Evolutionary conservation across 768 basidiomycete genomes (phyloP).

Genomic region (Rhizopogon vulgaris): DNA sequence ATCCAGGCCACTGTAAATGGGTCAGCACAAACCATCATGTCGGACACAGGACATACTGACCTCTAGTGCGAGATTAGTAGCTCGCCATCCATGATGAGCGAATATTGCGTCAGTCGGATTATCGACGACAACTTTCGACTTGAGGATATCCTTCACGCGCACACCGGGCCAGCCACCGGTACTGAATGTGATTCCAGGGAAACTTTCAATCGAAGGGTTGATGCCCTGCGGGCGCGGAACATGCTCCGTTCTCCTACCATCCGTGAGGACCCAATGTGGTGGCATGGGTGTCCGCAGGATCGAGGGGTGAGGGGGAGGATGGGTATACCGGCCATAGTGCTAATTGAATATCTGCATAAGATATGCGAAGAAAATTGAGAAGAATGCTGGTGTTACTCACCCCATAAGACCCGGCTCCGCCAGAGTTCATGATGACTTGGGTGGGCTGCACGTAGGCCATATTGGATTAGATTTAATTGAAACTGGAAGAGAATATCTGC

Average conservation of each 20-base stretch:
- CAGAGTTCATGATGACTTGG: slow-evolving; percentile 2
- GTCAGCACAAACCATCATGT: neutral
- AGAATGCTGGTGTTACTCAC: slow-evolving; percentile 1
- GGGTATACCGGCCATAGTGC: slow-evolving; percentile 8
- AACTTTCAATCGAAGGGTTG: slow-evolving; percentile 11
- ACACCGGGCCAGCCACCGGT: slow-evolving; percentile 14
- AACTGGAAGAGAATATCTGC: neutral
- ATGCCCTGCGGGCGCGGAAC: slow-evolving; percentile 12
- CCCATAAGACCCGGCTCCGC: slow-evolving; percentile 4
- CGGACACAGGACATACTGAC: slow-evolving; percentile 1
- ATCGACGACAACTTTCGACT: slow-evolving; percentile 9
- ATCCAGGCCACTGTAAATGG: slow-evolving; percentile 19
- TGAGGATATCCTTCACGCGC: slow-evolving; percentile 10
- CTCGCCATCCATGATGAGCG: slow-evolving; percentile 14
- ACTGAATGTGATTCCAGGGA: slow-evolving; percentile 15
- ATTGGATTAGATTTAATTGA: neutral
- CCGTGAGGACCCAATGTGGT: slow-evolving; percentile 5
- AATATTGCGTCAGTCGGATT: slow-evolving; percentile 12
- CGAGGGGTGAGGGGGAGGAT: slow-evolving; percentile 17
- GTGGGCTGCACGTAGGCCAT: slow-evolving; percentile 8
- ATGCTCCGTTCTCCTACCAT: slow-evolving; percentile 13
- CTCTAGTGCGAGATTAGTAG: slow-evolving; percentile 15
- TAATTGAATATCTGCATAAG: neutral
- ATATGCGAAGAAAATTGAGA: neutral
- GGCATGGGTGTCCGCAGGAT: slow-evolving; percentile 13